Evolutionary conservation across 768 basidiomycete species (phyloP).

Genomic region (Nidularia sp.): DNA sequence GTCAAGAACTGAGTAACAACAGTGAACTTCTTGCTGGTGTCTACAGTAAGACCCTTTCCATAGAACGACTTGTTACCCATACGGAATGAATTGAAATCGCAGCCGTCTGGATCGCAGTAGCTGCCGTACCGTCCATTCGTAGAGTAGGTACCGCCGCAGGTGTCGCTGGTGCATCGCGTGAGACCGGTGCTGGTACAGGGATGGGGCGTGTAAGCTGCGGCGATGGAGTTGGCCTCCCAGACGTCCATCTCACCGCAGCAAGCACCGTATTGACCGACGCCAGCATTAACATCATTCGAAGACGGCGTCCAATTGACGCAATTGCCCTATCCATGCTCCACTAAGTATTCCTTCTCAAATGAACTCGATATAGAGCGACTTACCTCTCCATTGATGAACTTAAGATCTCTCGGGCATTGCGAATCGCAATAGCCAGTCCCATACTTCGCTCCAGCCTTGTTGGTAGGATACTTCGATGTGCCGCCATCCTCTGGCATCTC

Average conservation of each 20-base stretch:
- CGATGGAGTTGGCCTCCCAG: background rate
- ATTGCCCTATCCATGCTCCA: background rate
- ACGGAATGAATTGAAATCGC: background rate
- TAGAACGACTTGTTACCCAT: background rate
- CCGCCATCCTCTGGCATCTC: background rate
- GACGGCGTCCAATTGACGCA: background rate
- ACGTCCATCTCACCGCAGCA: background rate
- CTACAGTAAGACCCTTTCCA: background rate
- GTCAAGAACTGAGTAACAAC: background rate
- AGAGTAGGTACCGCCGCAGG: background rate
- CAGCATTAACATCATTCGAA: background rate
- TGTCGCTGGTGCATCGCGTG: background rate
- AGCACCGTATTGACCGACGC: background rate
- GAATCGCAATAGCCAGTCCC: background rate
- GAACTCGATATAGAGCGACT: background rate
- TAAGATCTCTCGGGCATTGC: background rate
- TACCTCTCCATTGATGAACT: background rate
- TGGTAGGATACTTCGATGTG: background rate
- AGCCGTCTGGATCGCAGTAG: background rate
- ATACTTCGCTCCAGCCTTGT: background rate
- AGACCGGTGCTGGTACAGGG: background rate
- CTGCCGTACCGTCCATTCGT: background rate
- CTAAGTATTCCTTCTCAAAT: too few species aligned
- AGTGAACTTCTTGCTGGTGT: background rate
- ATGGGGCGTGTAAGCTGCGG: background rate